A percentile compares a stretch with the other conserved stretches of the same genome.
phyloP scores from a whole-genome alignment of 2,329 filamentous ascomycete genomes.

The Plectosphaerella plurivora region DNA sequence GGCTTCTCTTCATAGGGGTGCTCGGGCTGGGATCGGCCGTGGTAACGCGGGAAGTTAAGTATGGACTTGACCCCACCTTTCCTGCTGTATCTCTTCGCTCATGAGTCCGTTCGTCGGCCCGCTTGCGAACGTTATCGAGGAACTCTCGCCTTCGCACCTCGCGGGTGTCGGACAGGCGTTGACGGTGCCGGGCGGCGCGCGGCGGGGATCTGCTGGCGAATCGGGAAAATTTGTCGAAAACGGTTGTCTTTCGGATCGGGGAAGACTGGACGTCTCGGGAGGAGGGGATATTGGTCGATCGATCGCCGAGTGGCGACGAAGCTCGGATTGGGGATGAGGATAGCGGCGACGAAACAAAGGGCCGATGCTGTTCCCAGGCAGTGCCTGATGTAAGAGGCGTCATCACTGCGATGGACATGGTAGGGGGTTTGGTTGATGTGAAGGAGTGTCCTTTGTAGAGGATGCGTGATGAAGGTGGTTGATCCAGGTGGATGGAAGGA shows the following conservation, averaged over 20 bases:
- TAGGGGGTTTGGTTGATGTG: slow-evolving; percentile 3
- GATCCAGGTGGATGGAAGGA: background rate
- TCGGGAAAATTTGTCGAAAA: background rate
- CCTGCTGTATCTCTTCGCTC: slow-evolving; percentile 60
- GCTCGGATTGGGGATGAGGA: slow-evolving; percentile 55
- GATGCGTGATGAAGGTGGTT: background rate
- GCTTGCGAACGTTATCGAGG: slow-evolving; percentile 60
- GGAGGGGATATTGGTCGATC: slow-evolving; percentile 26
- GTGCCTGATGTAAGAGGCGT: slow-evolving; percentile 36
- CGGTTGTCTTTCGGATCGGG: slow-evolving; percentile 27
- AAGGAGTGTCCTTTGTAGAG: background rate
- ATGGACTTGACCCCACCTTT: slow-evolving; percentile 37
- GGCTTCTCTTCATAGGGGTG: too few relatives aligned
- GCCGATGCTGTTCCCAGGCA: slow-evolving; percentile 37
- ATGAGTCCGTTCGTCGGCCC: slow-evolving; percentile 56
- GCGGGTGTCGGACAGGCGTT: slow-evolving; percentile 36
- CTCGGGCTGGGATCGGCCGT: too few relatives aligned
- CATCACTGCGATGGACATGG: slow-evolving; percentile 32
- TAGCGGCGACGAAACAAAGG: slow-evolving; percentile 49
- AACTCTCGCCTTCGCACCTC: slow-evolving; percentile 65
- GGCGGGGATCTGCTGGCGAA: background rate
- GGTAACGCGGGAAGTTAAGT: background rate
- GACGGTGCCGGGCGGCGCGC: background rate
- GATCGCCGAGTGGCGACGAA: slow-evolving; percentile 38
- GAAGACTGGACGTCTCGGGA: slow-evolving; percentile 38